Evolutionary conservation across 1,139 yeast species (phyloP).

Genomic region (Hyphopichia fennica): DNA sequence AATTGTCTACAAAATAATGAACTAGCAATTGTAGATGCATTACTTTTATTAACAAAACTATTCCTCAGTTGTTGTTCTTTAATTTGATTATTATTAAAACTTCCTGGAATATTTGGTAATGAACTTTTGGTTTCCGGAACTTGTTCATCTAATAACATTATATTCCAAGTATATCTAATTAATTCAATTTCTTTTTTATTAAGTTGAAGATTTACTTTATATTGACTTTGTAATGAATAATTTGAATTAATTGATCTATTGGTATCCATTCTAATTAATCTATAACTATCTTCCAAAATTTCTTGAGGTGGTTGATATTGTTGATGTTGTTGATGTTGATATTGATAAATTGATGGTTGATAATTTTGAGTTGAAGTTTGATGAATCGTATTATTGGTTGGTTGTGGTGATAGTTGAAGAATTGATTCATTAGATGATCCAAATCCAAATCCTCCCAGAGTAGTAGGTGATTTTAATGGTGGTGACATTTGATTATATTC

Average conservation of each 20-base stretch:
- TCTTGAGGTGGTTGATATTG: background rate
- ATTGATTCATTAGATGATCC: background rate
- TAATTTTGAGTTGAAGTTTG: background rate
- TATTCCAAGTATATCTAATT: conserved; percentile 45
- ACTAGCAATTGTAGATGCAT: conserved; percentile 38
- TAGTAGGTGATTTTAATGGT: background rate
- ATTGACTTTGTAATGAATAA: conserved; percentile 24
- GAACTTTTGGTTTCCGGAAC: conserved; percentile 10
- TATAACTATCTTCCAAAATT: conserved; percentile 17
- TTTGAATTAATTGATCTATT: conserved; percentile 43
- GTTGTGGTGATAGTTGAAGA: background rate
- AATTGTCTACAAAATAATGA: conserved; percentile 62
- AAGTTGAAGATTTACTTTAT: conserved; percentile 29
- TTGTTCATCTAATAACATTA: conserved; percentile 42
- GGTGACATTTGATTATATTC: conserved; percentile 3
- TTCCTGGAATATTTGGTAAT: conserved; percentile 30
- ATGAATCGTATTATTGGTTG: background rate
- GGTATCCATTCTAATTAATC: conserved; percentile 46
- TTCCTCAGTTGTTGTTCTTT: too few species aligned
- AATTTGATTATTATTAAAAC: conserved; percentile 11
- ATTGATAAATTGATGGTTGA: conserved; percentile 1
- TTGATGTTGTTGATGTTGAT: background rate
- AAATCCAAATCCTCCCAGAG: background rate
- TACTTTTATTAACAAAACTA: conserved; percentile 11
- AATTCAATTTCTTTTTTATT: conserved; percentile 37